Conservation (phyloP, 805 yeast species). For the Cephaloascus albidus region DNA sequence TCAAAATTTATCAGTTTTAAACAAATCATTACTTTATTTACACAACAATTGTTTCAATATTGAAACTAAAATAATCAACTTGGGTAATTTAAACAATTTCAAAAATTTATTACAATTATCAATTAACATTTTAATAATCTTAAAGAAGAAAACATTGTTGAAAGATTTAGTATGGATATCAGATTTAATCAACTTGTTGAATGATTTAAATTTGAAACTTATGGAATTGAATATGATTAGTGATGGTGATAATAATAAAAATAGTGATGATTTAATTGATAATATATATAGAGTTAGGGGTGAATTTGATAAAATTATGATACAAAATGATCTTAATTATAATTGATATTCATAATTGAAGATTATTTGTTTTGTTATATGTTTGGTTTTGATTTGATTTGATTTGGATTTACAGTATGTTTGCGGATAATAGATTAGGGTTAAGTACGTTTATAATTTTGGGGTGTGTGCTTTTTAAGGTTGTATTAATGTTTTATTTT, state of each 20-base stretch:
- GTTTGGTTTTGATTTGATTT: no score
- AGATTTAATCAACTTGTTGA: slow-evolving; percentile 21
- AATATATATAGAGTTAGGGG: not conserved
- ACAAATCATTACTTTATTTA: slow-evolving; percentile 17
- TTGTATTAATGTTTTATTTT: no score
- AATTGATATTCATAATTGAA: no score
- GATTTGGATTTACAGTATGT: no score
- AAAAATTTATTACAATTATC: slow-evolving; percentile 22
- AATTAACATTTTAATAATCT: slow-evolving; percentile 6
- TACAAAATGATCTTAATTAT: not conserved
- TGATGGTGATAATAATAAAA: slow-evolving; percentile 2
- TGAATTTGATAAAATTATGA: not conserved
- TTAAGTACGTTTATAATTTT: no score
- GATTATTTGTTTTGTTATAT: no score
- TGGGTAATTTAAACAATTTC: slow-evolving; percentile 14
- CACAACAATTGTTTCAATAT: slow-evolving; percentile 18
- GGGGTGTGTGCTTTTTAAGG: no score
- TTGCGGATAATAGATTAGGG: no score
- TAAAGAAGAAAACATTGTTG: not conserved
- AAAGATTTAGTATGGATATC: not conserved
- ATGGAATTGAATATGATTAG: slow-evolving; percentile 12
- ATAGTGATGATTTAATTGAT: not conserved
- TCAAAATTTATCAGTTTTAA: slow-evolving; percentile 2
- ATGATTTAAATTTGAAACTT: slow-evolving; percentile 10
- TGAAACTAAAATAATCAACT: slow-evolving; percentile 16